Evolutionary conservation across 805 yeast genomes (phyloP), one percentile per base, ranked within the genome.

Genomic region (Candida loeiensis): DNA sequence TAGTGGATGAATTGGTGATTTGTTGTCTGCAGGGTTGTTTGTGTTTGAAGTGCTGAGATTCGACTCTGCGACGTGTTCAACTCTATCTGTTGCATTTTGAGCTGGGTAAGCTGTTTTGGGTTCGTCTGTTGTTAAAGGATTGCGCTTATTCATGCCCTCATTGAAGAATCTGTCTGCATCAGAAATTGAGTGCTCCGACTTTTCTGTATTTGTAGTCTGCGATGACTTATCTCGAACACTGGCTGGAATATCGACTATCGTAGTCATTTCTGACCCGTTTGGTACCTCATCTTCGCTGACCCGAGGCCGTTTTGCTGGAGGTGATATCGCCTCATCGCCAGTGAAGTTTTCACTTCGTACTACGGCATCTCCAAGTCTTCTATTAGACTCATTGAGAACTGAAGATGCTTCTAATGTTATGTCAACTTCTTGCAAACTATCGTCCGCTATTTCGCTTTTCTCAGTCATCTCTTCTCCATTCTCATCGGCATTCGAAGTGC

Each of bases 81-180:
- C 24, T 21, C 9, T 9, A 7, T 9, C 24, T 21, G 9, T 6
- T 21, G 24, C 24, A 21, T 6, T n/a, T n/a, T n/a, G n/a, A n/a
- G n/a, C n/a, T n/a, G n/a, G n/a, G n/a, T n/a, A n/a, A n/a, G n/a
- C n/a, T n/a, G n/a, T n/a, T n/a, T n/a, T n/a, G n/a, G n/a, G n/a
- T n/a, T n/a, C n/a, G n/a, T 27, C 31, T 5, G 13, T 16, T 27
- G 9, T 17, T 5, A 11, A 15, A 4, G 31, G 14, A 4, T 31
- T 30, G 6, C 28, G 37, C 14, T 42, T 33, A 21, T 26, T 29
- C 20, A 38, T 32, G 12, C 20, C 33, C 4, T 38, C 33, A 6
- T 29, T 32, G 16, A 38, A 38, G 15, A 18, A 20, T 14, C 41
- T 25, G n/a, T 38, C 41, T 19, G 33, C 41, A 6, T 38, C 41